A percentile compares a stretch with the other conserved stretches of the same genome.
phyloP scores from a whole-genome alignment of 106 monocot species.

The Vanilla planifolia region DNA sequence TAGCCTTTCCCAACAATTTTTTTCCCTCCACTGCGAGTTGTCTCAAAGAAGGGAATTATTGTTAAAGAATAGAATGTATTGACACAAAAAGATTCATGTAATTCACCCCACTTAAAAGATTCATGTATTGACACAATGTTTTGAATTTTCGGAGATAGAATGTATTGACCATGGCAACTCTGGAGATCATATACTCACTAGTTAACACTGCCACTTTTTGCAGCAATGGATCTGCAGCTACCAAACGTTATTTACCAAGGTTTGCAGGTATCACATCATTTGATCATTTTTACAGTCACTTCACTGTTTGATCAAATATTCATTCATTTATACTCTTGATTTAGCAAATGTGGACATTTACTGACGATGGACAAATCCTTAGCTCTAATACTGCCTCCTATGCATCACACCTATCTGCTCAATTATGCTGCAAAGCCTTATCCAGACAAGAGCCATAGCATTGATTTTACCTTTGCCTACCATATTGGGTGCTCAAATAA shows the following conservation, averaged over 20 bases:
- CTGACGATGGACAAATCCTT: slow-evolving; percentile 61
- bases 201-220: slow-evolving; percentile 15
- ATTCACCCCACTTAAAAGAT: too few species aligned
- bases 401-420: slow-evolving; percentile 43
- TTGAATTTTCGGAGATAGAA: too few species aligned
- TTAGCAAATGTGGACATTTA: slow-evolving; percentile 77
- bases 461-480: slow-evolving; percentile 36
- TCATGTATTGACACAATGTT: too few species aligned
- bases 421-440: slow-evolving; percentile 3
- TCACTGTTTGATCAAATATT: slow-evolving; percentile 1
- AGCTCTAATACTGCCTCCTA: slow-evolving; percentile 69
- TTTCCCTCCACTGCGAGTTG: too few species aligned
- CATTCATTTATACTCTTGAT: slow-evolving; percentile 8
- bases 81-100: too few species aligned
- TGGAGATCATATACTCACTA: background rate
- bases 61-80: background rate
- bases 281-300: background rate
- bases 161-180: background rate
- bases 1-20: too few species aligned
- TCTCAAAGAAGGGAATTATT: too few species aligned
- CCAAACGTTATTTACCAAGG: slow-evolving; percentile 62
- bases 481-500: slow-evolving; percentile 71
- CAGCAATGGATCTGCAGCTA: slow-evolving; percentile 86
- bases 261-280: slow-evolving; percentile 53
- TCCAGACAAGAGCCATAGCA: slow-evolving; percentile 13